Evolutionary conservation across 495 filamentous ascomycete genomes (phyloP), one percentile per base, ranked within the genome.

Genomic region (Jackrogersella minutella): DNA sequence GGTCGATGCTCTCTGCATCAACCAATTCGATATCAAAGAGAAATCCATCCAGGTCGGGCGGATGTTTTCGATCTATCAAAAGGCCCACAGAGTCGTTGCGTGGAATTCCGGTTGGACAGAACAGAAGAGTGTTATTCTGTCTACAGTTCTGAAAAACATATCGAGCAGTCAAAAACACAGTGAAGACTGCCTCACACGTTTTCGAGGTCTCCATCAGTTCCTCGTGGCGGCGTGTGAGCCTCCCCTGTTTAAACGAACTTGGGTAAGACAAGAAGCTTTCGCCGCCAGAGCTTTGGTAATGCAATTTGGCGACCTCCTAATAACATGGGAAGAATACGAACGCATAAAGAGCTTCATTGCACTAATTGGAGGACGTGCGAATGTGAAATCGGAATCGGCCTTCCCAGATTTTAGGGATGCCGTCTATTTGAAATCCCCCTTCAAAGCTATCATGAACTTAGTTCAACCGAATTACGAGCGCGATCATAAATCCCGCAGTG

Each of bases 1-100:
- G 73, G 69, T 75, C 21, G 73, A 73, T 49, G 58, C 68, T 19
- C 39, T 75, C 8, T 75, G 73, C 47, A 68, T 75, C 46, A 67
- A 75, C 36, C 73, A 75, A 21, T 50, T 51, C 19, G 70, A 75
- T 43, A 21, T 57, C 11, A 49, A 52, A 10, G 73, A 75, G 58
- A 63, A 70, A 33, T 65, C 59, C 3, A 36, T 62, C 4, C 73
- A 75, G 52, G 65, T 69, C 1, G 26, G 53, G 2, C 53, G 55
- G 17, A 75, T 75, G 73, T 59, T 58, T 14, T 34, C 56, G 5
- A 69, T 75, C 31, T 75, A 68, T 53, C n/a, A 64, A 26, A 30
- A 61, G 22, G 73, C 73, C 31, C 13, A 21, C 1, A 39, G 47
- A 24, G 70, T 75, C 7, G 47, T 66, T 17, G 72, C 58, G 16